A percentile compares a stretch with the other conserved stretches of the same genome.
phyloP scores from a whole-genome alignment of 306 rosid species.

The Glycine latifolia region DNA sequence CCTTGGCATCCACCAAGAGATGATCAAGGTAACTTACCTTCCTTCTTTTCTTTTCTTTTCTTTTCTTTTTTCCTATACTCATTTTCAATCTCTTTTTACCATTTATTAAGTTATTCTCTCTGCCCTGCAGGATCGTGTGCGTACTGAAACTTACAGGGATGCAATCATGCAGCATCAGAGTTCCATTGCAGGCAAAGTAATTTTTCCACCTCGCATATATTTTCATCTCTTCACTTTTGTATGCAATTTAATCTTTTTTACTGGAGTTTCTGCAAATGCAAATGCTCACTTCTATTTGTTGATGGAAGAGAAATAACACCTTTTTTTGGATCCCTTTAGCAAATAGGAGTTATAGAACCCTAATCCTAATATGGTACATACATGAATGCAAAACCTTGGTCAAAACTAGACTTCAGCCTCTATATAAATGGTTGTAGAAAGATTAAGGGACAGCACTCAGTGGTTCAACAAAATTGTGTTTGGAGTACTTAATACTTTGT shows the following conservation, averaged over 20 bases:
- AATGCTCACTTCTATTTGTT: constrained; percentile 16
- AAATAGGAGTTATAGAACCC: background rate
- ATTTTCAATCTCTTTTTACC: background rate
- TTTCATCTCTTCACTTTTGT: no score
- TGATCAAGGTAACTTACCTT: constrained; percentile 76
- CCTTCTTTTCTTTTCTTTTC: background rate
- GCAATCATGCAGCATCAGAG: constrained; percentile 91
- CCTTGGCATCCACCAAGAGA: constrained; percentile 96
- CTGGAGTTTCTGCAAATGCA: background rate
- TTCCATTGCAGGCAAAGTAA: constrained; percentile 85
- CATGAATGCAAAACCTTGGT: background rate
- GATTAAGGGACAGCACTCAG: constrained; percentile 1
- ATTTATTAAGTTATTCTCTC: no score
- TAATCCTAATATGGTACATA: background rate
- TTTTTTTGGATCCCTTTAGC: background rate
- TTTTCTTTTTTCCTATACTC: background rate
- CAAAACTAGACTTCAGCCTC: constrained; percentile 15
- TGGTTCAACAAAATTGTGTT: background rate
- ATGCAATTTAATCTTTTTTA: no score
- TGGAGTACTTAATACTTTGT: background rate
- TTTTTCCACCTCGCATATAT: no score
- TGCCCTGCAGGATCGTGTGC: constrained; percentile 74
- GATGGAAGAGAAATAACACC: no score
- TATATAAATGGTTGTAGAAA: background rate
- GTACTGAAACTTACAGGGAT: constrained; percentile 84